Percentiles rank a stretch among this genome's conserved stretches.
These are phyloP conservation scores for Vanrija sp. DNA, from an alignment of 1,284 basidiomycete species.

Conservation along the genomic window DNA sequence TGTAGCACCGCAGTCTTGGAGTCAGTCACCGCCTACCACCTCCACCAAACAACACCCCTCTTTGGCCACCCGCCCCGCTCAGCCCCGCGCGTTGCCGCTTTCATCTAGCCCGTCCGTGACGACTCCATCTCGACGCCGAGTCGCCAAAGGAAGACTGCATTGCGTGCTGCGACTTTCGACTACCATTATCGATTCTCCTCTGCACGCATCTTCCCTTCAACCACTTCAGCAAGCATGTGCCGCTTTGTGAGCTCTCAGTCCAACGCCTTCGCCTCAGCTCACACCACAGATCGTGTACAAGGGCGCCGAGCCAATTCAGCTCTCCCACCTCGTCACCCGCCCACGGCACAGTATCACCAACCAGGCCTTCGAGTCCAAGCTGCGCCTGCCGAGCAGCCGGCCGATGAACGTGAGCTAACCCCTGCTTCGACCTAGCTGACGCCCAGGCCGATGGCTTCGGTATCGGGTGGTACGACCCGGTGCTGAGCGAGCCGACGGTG, in stretches of 20 bases:
- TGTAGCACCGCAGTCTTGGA: no score
- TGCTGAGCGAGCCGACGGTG: constrained; percentile 6
- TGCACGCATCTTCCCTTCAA: background rate
- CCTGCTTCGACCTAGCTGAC: no score
- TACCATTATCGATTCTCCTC: background rate
- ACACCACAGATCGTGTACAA: constrained; percentile 61
- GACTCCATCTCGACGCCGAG: no score
- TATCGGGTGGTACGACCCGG: constrained; percentile 65
- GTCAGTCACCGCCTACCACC: no score
- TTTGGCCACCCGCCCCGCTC: no score
- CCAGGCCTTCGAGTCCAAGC: constrained; percentile 85
- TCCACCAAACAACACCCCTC: no score
- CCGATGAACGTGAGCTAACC: constrained; percentile 72
- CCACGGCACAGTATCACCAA: constrained; percentile 95
- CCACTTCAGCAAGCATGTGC: constrained; percentile 57
- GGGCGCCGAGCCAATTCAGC: constrained; percentile 77
- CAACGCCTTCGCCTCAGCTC: background rate
- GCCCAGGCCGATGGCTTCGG: constrained; percentile 84
- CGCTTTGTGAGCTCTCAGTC: constrained; percentile 59
- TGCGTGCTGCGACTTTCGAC: no score
- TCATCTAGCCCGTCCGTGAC: no score
- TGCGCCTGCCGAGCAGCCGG: constrained; percentile 71
- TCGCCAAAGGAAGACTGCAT: no score
- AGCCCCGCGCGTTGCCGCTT: no score
- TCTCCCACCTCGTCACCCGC: constrained; percentile 82